Base-by-base conservation (phyloP, 768 basidiomycete genomes). In the Podaxis mareebaensis region DNA sequence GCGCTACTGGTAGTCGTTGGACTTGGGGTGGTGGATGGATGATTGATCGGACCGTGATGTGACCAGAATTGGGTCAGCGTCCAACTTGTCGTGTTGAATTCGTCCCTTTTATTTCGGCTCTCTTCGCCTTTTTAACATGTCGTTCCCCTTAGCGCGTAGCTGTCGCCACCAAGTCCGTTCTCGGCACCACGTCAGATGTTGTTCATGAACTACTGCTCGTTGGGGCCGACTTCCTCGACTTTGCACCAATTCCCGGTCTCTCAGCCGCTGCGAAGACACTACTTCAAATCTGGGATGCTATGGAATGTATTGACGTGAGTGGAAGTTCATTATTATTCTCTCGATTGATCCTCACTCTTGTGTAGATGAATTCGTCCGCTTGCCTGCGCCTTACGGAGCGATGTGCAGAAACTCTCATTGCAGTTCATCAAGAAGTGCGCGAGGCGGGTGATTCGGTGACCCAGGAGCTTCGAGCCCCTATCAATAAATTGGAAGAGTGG, bases 321-420 rank as follows among this genome's bases (percentile, higher is more conserved):
- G 13, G 15, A 52, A 49, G 33, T 28, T 24, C 5, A 58, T 54
- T 39, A n/a, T 30, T 11, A 8, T 1, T 17, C 12, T 26, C 13
- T 59, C n/a, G 17, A 36, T 33, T n/a, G 22, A 13, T 15, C 33
- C 46, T 52, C 42, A 60, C 40, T 5, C n/a, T 10, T 52, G 52
- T 36, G 38, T 60, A 88, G 87, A 77, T 81, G 58, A 88, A 88
- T 65, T 76, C 84, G 20, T 70, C 85, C 10, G 78, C 83, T 4
- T 87, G 85, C 67, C 73, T 88, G 49, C 85, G 85, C 24, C 76
- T 88, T 33, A 84, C 85, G 0, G 85, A 86, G 65, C 83, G 85
- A 17, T 87, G 86, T 62, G 87, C 87, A 0, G 82, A 81, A 6
- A 79, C 85, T 26, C 79, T 88, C 12, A 76, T 82, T 22, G 80